Percentiles rank a stretch among this genome's conserved stretches.
These are phyloP conservation scores for Orbilia brochopaga DNA, from an alignment of 2,329 filamentous ascomycete genomes.

Conservation along the genomic window DNA sequence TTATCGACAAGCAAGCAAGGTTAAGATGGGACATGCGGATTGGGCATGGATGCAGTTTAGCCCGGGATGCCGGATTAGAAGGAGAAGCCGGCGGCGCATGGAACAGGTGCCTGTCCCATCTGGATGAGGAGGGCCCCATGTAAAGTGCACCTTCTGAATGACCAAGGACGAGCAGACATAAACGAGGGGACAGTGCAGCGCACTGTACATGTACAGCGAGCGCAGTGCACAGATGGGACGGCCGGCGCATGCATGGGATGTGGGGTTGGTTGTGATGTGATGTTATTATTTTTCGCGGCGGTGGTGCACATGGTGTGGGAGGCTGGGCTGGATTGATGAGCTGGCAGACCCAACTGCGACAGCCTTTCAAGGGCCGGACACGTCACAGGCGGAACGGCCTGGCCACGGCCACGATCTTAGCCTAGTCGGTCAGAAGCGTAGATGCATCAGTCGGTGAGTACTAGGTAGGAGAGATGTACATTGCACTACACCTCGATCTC, in stretches of 20 bases:
- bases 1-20: conserved; percentile 34
- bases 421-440: conserved; percentile 11
- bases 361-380: conserved; percentile 39
- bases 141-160: no score
- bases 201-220: no score
- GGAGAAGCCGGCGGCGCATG: conserved; percentile 7
- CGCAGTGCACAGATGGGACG: background rate
- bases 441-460: no score
- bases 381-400: conserved; percentile 22
- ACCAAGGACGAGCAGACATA: no score
- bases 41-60: conserved; percentile 25
- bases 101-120: background rate
- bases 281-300: conserved; percentile 21
- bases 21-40: conserved; percentile 13
- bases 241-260: conserved; percentile 17
- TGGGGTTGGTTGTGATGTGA: conserved; percentile 50
- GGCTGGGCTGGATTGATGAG: conserved; percentile 47
- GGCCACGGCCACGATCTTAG: conserved; percentile 21
- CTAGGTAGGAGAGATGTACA: no score
- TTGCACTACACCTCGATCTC: background rate
- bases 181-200: no score
- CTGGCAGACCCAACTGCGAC: conserved; percentile 47
- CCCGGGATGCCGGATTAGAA: conserved; percentile 16
- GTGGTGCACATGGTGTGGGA: conserved; percentile 15
- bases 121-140: background rate